phyloP scores from a whole-genome alignment of 2,329 filamentous ascomycete genomes.

The Coniochaeta prunicola region DNA sequence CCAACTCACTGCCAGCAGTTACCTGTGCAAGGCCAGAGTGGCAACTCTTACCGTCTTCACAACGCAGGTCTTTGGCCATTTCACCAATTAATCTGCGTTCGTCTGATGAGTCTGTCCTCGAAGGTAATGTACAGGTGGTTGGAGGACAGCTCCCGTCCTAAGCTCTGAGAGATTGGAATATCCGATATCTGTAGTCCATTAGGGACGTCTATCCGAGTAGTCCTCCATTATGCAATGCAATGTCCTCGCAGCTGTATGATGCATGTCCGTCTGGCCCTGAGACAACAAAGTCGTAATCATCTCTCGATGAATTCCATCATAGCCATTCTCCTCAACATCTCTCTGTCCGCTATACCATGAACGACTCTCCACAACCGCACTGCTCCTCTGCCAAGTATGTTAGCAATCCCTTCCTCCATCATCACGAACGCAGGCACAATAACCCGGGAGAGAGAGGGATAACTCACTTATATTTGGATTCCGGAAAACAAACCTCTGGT shows the following conservation, averaged over 20 bases:
- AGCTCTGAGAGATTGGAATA: not conserved
- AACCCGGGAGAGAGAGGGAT: not conserved
- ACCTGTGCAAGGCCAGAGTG: too few relatives aligned
- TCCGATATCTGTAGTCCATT: not conserved
- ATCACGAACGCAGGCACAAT: not conserved
- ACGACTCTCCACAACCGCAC: constrained; percentile 94
- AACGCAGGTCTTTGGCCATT: too few relatives aligned
- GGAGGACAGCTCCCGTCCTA: not conserved
- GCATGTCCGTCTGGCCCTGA: not conserved
- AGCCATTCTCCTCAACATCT: not conserved
- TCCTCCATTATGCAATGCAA: not conserved
- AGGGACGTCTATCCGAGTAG: not conserved
- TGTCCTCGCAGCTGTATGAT: not conserved
- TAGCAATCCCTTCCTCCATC: constrained; percentile 19
- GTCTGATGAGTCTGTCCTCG: not conserved
- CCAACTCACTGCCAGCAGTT: too few relatives aligned
- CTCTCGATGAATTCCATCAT: not conserved
- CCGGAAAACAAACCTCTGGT: constrained; percentile 83
- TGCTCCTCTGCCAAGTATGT: constrained; percentile 69
- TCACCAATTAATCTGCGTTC: too few relatives aligned
- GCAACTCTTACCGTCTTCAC: too few relatives aligned
- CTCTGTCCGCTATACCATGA: constrained; percentile 62
- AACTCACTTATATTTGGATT: constrained; percentile 97
- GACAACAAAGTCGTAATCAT: not conserved
- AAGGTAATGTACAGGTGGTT: not conserved